Base-by-base conservation (phyloP, 2,329 filamentous ascomycete species). In the Aspergillus piperis region DNA sequence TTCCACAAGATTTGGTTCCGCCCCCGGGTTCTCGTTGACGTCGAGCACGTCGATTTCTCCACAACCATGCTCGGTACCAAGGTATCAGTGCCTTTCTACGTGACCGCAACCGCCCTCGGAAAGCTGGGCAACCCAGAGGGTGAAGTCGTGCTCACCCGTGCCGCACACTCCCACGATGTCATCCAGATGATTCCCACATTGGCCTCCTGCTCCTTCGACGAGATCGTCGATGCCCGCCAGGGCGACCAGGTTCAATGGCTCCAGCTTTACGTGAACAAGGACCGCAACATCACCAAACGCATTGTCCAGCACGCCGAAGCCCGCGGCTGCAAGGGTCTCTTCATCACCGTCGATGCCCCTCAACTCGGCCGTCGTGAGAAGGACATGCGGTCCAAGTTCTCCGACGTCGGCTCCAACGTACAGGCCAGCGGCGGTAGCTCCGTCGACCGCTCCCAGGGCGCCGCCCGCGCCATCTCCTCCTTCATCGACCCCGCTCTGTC, bases 1-100 rank as follows among this genome's bases (percentile, higher is more conserved):
- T 99, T 92, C 81, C 95, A 99, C 81, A 93, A 96, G 75, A 96
- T 97, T 78, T 90, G 95, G 94, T 98, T 99, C 82, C 88, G 95
- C 21, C 95, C 95, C 3, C 88, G 88, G 64, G 82, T 99, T 58
- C 87, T 99, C 58, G 87, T 96, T 56, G 89, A 99, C 71, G 95
- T 99, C 38, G 90, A 93, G 74, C 84, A 90, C 21, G 85, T 99
- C 62, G 91, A 97, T 75, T 87, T 90, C 73, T 87, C 86, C 38
- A 98, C 93, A 23, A 96, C 90, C 2, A 98, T 99, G 94, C 89
- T 99, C 17, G 94, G 93, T 65, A 88, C 89, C 38, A 92, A 90
- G 73, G 86, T 87, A 64, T 86, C 88, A 64, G 90, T 96, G 51
- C 95, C 95, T 21, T 96, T 97, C 80, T 99, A 99, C 79, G 90